Conservation (phyloP, 164 flowering plant genomes). For the Chimonanthus praecox region DNA sequence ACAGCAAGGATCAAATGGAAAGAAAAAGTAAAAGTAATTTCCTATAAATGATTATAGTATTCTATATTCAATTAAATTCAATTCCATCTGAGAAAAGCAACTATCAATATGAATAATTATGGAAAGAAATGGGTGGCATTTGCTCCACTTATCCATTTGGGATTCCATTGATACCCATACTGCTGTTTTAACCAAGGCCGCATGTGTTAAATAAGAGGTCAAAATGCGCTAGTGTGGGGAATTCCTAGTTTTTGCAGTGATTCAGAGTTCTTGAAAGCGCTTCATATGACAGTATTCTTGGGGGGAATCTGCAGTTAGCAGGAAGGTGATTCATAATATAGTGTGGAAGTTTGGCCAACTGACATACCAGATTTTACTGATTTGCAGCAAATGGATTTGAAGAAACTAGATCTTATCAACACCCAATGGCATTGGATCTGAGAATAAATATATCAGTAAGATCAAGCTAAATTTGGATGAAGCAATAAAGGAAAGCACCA, state of each 20-base stretch:
- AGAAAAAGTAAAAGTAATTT: no score
- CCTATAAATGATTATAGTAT: background rate
- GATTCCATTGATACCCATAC: background rate
- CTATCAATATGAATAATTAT: no score
- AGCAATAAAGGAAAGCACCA: background rate
- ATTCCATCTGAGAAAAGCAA: background rate
- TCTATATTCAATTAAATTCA: background rate
- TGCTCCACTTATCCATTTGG: background rate
- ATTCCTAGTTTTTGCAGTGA: no score
- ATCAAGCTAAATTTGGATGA: background rate
- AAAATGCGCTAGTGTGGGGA: no score
- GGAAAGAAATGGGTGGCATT: background rate
- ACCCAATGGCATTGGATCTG: background rate
- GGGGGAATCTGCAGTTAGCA: background rate
- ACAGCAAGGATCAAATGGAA: no score
- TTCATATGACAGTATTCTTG: no score
- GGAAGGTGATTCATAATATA: background rate
- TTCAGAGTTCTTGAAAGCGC: no score
- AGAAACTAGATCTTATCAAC: background rate
- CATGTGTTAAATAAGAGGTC: background rate
- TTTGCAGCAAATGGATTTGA: background rate
- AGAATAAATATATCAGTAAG: no score
- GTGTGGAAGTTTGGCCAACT: background rate
- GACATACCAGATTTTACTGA: background rate
- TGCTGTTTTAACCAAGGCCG: background rate